Evolutionary conservation across 1,284 basidiomycete species (phyloP), one percentile per base, ranked within the genome.

Genomic region (Flammula alnicola): DNA sequence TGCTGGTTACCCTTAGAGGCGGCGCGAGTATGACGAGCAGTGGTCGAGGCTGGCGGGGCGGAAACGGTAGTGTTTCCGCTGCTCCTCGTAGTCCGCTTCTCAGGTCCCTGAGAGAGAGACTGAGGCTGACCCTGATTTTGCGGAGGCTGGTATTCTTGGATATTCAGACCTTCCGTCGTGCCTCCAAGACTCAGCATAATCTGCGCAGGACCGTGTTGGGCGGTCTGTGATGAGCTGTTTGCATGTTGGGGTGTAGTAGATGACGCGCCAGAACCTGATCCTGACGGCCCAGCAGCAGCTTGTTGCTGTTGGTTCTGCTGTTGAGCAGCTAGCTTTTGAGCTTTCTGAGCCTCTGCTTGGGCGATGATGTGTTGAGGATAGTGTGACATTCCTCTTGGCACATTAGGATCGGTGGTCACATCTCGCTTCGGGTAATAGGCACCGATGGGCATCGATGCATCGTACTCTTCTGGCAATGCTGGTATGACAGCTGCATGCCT

Each of bases 401-500:
- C 35, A 17, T 62, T 63, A n/a, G 66, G 62, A 41, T 64, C 52
- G 4, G 63, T 48, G n/a, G 57, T 53, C 19, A 51, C 46, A 19
- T 69, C 66, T 38, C 66, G 57, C 42, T 66, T 66, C 10, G 72
- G 73, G 44, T 77, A 76, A 43, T 76, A 72, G 3, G 72, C 67
- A 27, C 76, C 70, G 36, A 77, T 68, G 3, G 77, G 71, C 52
- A 70, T 59, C 3, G 73, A 73, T 3, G 72, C 65, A 46, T 86
- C 83, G 41, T 83, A 82, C 44, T 87, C 85, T 59, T 89, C 86
- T 6, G 86, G 86, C 2, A 88, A 72, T 2, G 86, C 86, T 44
- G 87, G 87, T 37, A 85, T 84, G 33, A 90, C 88, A 51, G 86
- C 81, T 29, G 87, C 88, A 58, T 90, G 88, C 29, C 87, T 75